Conservation (phyloP, 2,329 filamentous ascomycete species). For the Aureobasidium sp. region DNA sequence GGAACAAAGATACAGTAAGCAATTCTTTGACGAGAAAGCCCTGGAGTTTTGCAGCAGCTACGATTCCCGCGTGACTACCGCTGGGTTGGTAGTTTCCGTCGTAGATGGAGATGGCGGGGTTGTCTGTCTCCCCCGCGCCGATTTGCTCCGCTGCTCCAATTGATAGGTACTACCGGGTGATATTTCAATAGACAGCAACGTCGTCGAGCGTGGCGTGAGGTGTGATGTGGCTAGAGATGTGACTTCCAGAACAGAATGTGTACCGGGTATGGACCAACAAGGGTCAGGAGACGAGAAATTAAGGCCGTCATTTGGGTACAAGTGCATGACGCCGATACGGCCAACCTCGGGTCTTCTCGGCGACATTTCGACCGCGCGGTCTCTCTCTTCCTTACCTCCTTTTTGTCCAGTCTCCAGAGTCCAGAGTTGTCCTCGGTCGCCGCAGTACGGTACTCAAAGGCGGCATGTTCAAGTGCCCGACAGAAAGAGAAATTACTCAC, state of each 20-base stretch:
- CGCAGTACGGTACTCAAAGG: background rate
- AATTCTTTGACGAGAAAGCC: background rate
- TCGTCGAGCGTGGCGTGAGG: background rate
- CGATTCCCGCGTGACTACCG: constrained; percentile 5
- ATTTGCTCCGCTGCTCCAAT: constrained; percentile 6
- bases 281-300: background rate
- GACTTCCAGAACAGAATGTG: background rate
- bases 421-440: background rate
- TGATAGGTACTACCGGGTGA: background rate
- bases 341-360: constrained; percentile 6
- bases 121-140: constrained; percentile 11
- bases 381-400: background rate
- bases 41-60: background rate
- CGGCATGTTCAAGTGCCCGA: background rate
- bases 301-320: constrained; percentile 5
- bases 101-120: constrained; percentile 14
- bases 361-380: background rate
- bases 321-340: background rate
- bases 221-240: background rate
- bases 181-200: background rate
- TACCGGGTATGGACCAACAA: background rate
- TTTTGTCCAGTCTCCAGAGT: background rate
- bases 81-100: constrained; percentile 10
- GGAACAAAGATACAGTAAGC: background rate
- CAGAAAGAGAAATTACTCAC: background rate